Base-by-base conservation (phyloP, 1,139 yeast genomes). In the Candida sanyaensis region DNA sequence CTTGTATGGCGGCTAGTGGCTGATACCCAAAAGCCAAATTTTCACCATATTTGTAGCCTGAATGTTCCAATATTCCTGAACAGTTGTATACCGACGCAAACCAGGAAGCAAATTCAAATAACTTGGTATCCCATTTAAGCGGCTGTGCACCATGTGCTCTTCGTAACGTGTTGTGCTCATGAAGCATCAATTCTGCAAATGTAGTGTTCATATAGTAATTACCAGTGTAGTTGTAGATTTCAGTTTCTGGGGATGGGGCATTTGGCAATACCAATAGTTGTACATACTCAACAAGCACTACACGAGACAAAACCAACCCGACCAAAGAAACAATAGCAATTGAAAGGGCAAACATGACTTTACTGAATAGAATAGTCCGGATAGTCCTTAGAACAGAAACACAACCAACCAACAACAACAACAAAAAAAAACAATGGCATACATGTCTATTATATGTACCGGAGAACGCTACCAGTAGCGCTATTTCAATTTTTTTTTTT, bases 1-100 rank as follows among this genome's bases (percentile, higher is more conserved):
- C 76, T 33, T 63, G 52, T 4, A 65, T 57, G 4, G 74, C 64
- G 5, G 66, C 71, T 5, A 48, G 52, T 1, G 68, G 60, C 6
- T 66, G 50, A 49, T 68, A 71, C 0, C 77, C 77, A 13, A 69
- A 55, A 6, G 76, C 76, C 38, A 73, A 57, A 50, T 72, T 73
- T 47, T 72, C 78, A 4, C 77, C 77, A 50, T 62, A 69, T 0
- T 53, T 55, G 1, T 73, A 74, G 2, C 71, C 70, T 7, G 72
- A 65, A 53, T 71, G 77, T 12, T 50, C 50, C 34, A 73, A 57
- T n/a, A 50, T 53, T 4, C 75, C 75, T 13, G 70, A 60, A 53
- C 78, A 73, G 44, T 63, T 63, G 53, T 72, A 71, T 26, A 43
- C 32, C 4, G 55, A 49, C 3, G 75, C 72, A 50, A 58, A 71